Evolutionary conservation across 305 asterid genomes (phyloP).

Genomic region (Petunia hybrid): DNA sequence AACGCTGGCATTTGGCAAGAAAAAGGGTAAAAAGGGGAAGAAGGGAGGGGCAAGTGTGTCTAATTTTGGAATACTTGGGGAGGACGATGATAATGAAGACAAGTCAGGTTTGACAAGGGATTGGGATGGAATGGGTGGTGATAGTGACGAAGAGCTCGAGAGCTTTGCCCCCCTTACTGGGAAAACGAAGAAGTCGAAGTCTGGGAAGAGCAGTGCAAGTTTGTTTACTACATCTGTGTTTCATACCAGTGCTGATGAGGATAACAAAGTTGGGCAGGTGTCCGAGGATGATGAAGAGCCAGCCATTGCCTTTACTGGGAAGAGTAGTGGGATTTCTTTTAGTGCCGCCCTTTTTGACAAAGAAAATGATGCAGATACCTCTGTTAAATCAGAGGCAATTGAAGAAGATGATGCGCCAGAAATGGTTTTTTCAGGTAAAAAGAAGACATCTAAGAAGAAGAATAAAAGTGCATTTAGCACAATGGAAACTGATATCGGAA

Average conservation of each 20-base stretch:
- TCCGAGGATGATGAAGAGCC: slow-evolving; percentile 45
- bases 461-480: slow-evolving; percentile 48
- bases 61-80: slow-evolving; percentile 19
- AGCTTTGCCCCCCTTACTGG: slow-evolving; percentile 32
- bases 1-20: slow-evolving; percentile 51
- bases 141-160: slow-evolving; percentile 28
- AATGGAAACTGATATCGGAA: slow-evolving; percentile 42
- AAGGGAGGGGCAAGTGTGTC: slow-evolving; percentile 31
- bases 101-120: slow-evolving; percentile 36
- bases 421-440: slow-evolving; percentile 77
- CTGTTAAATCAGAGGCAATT: slow-evolving; percentile 48
- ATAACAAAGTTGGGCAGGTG: slow-evolving; percentile 41
- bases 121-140: slow-evolving; percentile 42
- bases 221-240: slow-evolving; percentile 37
- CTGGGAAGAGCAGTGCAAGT: slow-evolving; percentile 41
- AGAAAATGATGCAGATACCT: slow-evolving; percentile 54
- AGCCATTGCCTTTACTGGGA: slow-evolving; percentile 42
- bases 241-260: slow-evolving; percentile 44
- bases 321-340: slow-evolving; percentile 37
- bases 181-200: slow-evolving; percentile 40
- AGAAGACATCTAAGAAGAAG: slow-evolving; percentile 80
- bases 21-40: slow-evolving; percentile 75
- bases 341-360: slow-evolving; percentile 57
- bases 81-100: slow-evolving; percentile 54
- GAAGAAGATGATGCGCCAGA: slow-evolving; percentile 58